Base-by-base conservation (phyloP, 306 rosid species). In the Mimosa bimucronata region DNA sequence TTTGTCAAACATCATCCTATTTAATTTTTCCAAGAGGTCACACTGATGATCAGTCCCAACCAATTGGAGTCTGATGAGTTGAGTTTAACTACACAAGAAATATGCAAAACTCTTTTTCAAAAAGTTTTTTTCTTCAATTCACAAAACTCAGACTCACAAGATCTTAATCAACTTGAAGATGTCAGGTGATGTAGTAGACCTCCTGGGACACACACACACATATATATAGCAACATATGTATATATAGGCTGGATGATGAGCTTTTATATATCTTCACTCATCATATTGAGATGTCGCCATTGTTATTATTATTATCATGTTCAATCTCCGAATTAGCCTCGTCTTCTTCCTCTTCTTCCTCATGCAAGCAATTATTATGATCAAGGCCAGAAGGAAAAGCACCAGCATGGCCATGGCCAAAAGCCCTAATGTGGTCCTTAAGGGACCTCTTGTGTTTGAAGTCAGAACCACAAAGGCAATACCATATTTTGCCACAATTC, bases 401-500 rank as follows among this genome's bases (percentile, higher is more conserved):
- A 8, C 71, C 69, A 2, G 11, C 73, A 68, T 69, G 74, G 53
- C 34, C 53, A 41, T 21, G 74, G 6, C 74, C 74, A 13, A 69
- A 69, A 16, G 74, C 74, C 34, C 30, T 69, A 41, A 69, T 7
- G 34, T 69, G 74, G 34, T 69, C 74, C 4, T 69, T 69, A 3
- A 69, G 74, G 6, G 74, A 69, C 37, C 74, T 41, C 34, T 69
- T 69, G 74, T 69, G 74, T 25, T 69, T 69, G 55, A 69, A 69
- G 11, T 69, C 74, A 13, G 74, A 69, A 1, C 74, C 74, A 23
- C 74, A 69, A 2, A 69, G 74, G 55, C 74, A 69, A 25, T 86
- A 89, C 97, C 97, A 89, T 14, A 89, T 80, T 37, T 84, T 89
- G 15, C 97, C 93, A 16, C 97, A 91, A 53, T 91, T 91, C 83